Evolutionary conservation across 225 moss, liverwort and hornwort genomes (phyloP).

Genomic region (Thuidium tamariscinum): DNA sequence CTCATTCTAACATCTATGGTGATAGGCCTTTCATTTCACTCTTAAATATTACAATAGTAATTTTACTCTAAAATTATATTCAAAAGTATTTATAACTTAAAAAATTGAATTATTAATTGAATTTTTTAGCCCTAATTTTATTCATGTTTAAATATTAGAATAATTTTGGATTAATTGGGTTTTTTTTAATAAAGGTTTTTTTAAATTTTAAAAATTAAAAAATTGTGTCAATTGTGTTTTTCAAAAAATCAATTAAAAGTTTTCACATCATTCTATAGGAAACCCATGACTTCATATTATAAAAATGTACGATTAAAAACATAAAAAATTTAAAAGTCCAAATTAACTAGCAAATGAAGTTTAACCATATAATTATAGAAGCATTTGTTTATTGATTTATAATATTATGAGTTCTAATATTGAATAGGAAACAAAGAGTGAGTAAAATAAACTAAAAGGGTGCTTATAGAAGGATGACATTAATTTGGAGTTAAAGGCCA

Average conservation of each 20-base stretch:
- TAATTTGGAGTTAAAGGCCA: not conserved
- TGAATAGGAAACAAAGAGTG: not conserved
- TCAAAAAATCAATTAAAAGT: not conserved
- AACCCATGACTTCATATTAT: not conserved
- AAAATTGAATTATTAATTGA: not conserved
- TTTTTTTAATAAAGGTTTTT: too few species aligned
- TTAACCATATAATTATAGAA: rapidly evolving
- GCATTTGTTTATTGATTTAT: not conserved
- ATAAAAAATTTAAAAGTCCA: not conserved
- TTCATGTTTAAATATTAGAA: not conserved
- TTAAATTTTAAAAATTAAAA: rapidly evolving
- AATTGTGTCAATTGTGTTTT: rapidly evolving
- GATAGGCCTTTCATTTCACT: rapidly evolving
- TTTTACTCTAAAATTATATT: not conserved
- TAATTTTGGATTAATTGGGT: not conserved
- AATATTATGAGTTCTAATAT: not conserved
- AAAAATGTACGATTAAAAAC: not conserved
- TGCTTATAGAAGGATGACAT: not conserved
- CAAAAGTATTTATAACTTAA: not conserved
- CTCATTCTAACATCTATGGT: too few species aligned
- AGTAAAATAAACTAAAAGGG: not conserved
- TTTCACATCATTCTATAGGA: not conserved
- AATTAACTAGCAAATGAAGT: not conserved
- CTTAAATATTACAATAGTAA: not conserved
- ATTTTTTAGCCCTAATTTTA: not conserved